phyloP scores from a whole-genome alignment of 169 alveolate species.

The Plasmodium gonderi region DNA sequence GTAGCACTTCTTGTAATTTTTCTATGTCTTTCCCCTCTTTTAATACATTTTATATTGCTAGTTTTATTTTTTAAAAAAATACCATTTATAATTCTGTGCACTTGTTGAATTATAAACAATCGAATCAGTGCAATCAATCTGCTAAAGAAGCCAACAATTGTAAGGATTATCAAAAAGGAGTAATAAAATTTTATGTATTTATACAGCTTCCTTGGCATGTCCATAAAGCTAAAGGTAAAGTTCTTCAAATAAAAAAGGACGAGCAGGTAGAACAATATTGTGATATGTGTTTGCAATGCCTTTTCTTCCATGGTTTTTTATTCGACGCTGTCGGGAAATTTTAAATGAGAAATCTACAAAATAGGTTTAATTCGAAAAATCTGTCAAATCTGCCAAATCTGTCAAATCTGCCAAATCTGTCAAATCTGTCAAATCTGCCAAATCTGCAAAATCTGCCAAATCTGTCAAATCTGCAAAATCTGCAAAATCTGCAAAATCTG shows the following conservation, averaged over 20 bases:
- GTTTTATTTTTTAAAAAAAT: neutral
- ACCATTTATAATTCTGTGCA: neutral
- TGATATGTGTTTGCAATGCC: conserved; percentile 46
- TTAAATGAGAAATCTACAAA: neutral
- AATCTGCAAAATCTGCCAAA: neutral
- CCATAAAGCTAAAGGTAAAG: conserved; percentile 27
- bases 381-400: neutral
- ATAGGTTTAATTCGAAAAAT: neutral
- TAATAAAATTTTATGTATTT: conserved; percentile 43
- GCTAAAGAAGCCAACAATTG: conserved; percentile 31
- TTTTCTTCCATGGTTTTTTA: conserved; percentile 69
- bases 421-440: neutral
- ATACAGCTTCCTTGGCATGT: conserved; percentile 37
- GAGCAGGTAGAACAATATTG: conserved; percentile 46
- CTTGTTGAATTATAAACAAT: neutral
- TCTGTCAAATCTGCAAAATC: neutral
- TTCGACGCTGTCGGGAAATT: neutral
- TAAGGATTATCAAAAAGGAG: conserved; percentile 29
- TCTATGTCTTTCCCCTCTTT: neutral
- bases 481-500: neutral
- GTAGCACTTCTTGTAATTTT: neutral
- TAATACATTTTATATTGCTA: neutral
- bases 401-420: neutral
- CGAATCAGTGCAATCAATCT: neutral
- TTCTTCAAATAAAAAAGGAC: conserved; percentile 47